These are phyloP conservation scores for Kodamaea leandrae DNA, from an alignment of 805 yeast genomes.

Conservation along the genomic window DNA sequence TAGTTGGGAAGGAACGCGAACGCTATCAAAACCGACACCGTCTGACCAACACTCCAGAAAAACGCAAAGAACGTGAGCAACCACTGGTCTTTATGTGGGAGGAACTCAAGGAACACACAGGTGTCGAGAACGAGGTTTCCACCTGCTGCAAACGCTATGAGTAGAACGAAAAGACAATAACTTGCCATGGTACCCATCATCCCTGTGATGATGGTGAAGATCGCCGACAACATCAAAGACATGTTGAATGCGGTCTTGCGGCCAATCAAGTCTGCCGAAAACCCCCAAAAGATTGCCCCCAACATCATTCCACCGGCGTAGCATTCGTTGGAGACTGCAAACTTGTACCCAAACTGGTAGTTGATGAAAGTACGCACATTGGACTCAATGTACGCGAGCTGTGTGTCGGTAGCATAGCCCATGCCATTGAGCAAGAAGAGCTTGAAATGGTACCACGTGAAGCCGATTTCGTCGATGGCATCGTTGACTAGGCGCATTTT, in stretches of 20 bases:
- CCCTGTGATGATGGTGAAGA: conserved; percentile 52
- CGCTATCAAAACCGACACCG: conserved; percentile 48
- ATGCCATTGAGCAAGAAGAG: conserved; percentile 35
- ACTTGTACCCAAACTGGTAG: conserved; percentile 45
- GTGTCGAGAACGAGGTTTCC: conserved; percentile 59
- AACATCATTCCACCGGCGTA: conserved; percentile 43
- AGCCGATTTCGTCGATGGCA: conserved; percentile 38
- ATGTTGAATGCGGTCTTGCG: conserved; percentile 22
- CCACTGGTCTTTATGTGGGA: conserved; percentile 52
- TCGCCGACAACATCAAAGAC: conserved; percentile 47
- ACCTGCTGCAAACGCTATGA: conserved; percentile 49
- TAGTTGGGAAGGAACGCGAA: conserved; percentile 55
- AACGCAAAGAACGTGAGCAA: conserved; percentile 46
- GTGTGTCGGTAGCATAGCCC: conserved; percentile 46
- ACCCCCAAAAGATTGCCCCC: conserved; percentile 57
- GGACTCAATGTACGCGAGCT: conserved; percentile 46
- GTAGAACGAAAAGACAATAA: conserved; percentile 47
- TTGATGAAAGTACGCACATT: conserved; percentile 46
- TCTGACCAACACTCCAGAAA: conserved; percentile 48
- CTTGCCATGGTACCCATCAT: conserved; percentile 49
- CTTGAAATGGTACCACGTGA: conserved; percentile 47
- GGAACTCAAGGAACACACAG: conserved; percentile 50
- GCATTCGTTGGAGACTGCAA: conserved; percentile 38
- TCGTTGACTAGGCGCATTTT: conserved; percentile 30
- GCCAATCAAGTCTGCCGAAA: conserved; percentile 38